A percentile compares a stretch with the other conserved stretches of the same genome.
Conservation (phyloP, 1,284 basidiomycete genomes). For the Heterobasidion parviporum region DNA sequence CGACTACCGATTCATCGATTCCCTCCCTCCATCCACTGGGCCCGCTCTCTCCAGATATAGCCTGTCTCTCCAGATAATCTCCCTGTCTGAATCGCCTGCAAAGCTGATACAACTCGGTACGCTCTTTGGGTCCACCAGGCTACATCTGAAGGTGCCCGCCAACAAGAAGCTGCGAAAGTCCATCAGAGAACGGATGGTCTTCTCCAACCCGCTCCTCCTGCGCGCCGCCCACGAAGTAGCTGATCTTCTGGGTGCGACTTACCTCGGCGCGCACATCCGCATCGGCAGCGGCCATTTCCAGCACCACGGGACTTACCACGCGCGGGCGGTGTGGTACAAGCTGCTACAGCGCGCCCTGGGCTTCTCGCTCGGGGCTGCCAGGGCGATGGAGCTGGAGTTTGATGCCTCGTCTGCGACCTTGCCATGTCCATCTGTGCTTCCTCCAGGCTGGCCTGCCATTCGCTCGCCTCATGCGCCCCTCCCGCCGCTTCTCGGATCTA, state of each 20-base stretch:
- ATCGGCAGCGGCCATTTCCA: slow-evolving; percentile 59
- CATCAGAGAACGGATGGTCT: slow-evolving; percentile 45
- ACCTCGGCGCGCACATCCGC: slow-evolving; percentile 59
- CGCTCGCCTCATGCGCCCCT: slow-evolving; percentile 17
- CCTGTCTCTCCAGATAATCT: slow-evolving; percentile 33
- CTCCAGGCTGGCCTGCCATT: slow-evolving; percentile 12
- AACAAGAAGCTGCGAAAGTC: slow-evolving; percentile 33
- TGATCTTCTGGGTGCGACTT: slow-evolving; percentile 38
- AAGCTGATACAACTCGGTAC: slow-evolving; percentile 57
- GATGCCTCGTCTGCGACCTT: slow-evolving; percentile 10
- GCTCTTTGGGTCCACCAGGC: slow-evolving; percentile 60
- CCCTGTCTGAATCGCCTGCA: slow-evolving; percentile 29
- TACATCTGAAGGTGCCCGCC: slow-evolving; percentile 35
- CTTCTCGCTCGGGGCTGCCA: slow-evolving; percentile 27
- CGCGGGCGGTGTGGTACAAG: slow-evolving; percentile 47
- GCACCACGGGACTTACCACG: slow-evolving; percentile 28
- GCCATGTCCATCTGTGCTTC: slow-evolving; percentile 9
- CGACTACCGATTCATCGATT: slow-evolving; percentile 61
- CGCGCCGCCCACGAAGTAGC: slow-evolving; percentile 32
- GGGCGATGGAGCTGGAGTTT: slow-evolving; percentile 27
- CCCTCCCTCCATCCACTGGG: slow-evolving; percentile 20
- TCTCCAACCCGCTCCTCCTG: slow-evolving; percentile 39
- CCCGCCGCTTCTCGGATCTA: slow-evolving; percentile 13
- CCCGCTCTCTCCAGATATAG: slow-evolving; percentile 31
- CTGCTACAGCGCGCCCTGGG: slow-evolving; percentile 39